Percentiles rank a stretch among this genome's conserved stretches.
These are phyloP conservation scores for Colletotrichum incanum DNA, from an alignment of 2,329 filamentous ascomycete genomes.

Conservation along the genomic window DNA sequence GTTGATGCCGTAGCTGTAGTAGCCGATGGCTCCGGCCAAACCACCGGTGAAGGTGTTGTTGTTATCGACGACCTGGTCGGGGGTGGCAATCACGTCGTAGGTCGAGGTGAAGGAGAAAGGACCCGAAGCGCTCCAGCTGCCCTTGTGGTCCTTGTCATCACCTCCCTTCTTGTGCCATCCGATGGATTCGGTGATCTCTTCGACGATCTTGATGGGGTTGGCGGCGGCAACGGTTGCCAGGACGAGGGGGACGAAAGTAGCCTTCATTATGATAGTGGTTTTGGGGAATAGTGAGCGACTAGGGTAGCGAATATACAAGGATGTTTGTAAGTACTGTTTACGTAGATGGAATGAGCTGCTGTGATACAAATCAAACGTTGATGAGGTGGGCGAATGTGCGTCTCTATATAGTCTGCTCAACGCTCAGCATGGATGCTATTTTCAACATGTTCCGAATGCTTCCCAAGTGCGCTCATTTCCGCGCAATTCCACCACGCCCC, in stretches of 20 bases:
- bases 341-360: neutral
- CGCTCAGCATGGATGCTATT: neutral
- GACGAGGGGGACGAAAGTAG: slow-evolving; percentile 14
- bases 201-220: slow-evolving; percentile 22
- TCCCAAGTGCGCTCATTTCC: slow-evolving; percentile 3
- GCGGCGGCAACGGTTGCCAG: slow-evolving; percentile 28
- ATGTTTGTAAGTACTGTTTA: neutral
- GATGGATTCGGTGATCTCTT: slow-evolving; percentile 26
- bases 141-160: slow-evolving; percentile 1
- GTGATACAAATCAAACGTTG: neutral
- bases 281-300: neutral
- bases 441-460: neutral
- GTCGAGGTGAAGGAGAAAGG: slow-evolving; percentile 63
- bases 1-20: slow-evolving; percentile 70
- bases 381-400: neutral
- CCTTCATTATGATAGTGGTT: slow-evolving; percentile 22
- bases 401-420: neutral
- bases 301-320: neutral
- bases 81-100: slow-evolving; percentile 63
- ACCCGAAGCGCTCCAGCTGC: slow-evolving; percentile 19
- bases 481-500: slow-evolving; percentile 6
- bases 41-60: slow-evolving; percentile 57
- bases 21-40: slow-evolving; percentile 60
- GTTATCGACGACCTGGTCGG: slow-evolving; percentile 64
- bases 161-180: slow-evolving; percentile 44